Base-by-base conservation (phyloP, 495 filamentous ascomycete genomes). In the Tuber magnatum region DNA sequence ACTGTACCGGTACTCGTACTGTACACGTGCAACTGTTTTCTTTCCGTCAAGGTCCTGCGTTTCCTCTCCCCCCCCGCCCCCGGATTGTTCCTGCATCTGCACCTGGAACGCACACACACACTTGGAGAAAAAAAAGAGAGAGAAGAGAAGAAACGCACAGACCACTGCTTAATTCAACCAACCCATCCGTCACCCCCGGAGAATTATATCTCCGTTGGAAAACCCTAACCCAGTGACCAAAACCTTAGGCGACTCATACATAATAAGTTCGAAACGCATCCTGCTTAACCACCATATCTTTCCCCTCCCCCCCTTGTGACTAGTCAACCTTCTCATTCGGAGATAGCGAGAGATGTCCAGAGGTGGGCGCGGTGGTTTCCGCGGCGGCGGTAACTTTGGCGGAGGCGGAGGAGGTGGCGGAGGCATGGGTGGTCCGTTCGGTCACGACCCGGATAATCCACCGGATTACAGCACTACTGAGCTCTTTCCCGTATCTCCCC, bases 381-480 rank as follows among this genome's bases (percentile, higher is more conserved):
- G 79, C 12, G 80, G 80, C 14, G 77, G 80, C 7, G 69, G 76
- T 42, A 73, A 68, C 38, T 75, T 81, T 5, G 74, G 80, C 44
- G 80, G 81, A 28, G 72, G 81, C 41, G 80, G 81, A 28, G 72
- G 81, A 69, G 78, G 78, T 7, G 74, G 81, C 14, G 72, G 76
- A 46, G 72, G 72, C 18, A 72, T 73, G 18, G 75, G 77, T 7
- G 78, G 78, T 7, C 75, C 41, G 43, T 80, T 82, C 40, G 72
- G 61, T 20, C 61, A 73, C 32, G 81, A 80, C 41, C 75, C 76
- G 35, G 81, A 83, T 70, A 61, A 82, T 35, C 80, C 76, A 71
- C 81, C 81, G 14, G 81, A 83, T 72, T 83, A 83, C 74, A 76
- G 73, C 28, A 76, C 80, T 32, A 81, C 81, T 41, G 81, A 83